These are phyloP conservation scores for Cryptomeria japonica DNA, from an alignment of 75 land plant species.

Conservation along the genomic window DNA sequence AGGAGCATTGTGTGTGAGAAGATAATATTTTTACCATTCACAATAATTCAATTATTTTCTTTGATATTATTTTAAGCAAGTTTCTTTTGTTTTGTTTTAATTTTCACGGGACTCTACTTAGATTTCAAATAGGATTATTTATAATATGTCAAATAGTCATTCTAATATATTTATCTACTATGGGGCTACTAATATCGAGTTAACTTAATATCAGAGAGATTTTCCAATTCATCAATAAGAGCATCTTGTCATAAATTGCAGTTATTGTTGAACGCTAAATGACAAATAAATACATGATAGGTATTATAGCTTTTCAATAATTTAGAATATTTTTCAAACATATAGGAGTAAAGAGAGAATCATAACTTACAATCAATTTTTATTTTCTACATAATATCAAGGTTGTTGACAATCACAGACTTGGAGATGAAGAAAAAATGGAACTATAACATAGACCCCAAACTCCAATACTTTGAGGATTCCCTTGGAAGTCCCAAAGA, in stretches of 20 bases:
- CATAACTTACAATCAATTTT: constrained; percentile 54
- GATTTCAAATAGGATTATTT: background rate
- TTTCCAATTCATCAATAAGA: background rate
- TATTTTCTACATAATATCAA: constrained; percentile 59
- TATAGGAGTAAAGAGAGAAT: background rate
- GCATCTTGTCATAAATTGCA: background rate
- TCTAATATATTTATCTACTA: background rate
- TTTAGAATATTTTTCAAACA: background rate
- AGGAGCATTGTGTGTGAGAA: too few species aligned
- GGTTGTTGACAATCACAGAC: constrained; percentile 68
- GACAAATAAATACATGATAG: background rate
- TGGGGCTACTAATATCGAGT: background rate
- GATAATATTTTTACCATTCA: background rate
- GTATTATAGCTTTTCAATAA: too few species aligned
- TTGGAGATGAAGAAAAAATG: constrained; percentile 66
- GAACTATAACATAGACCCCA: constrained; percentile 64
- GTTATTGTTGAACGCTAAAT: background rate
- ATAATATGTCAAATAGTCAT: background rate
- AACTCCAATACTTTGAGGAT: constrained; percentile 81
- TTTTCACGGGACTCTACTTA: background rate
- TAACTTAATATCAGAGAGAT: background rate
- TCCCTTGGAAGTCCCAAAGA: constrained; percentile 64
- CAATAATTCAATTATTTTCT: background rate
- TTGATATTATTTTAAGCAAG: background rate
- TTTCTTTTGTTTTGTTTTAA: background rate